These are phyloP conservation scores for Zymoseptoria ardabiliae DNA, from an alignment of 2,329 filamentous ascomycete genomes.

Conservation along the genomic window DNA sequence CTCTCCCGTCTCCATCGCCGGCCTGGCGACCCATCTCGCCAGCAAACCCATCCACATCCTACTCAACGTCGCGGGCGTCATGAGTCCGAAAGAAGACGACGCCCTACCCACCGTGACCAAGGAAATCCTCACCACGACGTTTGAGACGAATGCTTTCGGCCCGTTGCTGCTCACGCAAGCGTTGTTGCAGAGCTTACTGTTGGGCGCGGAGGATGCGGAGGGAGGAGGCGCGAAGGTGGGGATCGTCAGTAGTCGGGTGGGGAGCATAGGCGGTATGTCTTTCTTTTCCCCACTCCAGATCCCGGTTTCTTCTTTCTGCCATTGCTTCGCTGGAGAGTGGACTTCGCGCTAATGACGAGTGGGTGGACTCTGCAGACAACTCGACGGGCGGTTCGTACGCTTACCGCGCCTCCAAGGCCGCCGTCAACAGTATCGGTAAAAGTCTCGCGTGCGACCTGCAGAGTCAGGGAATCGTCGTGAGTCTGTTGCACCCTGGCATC, in stretches of 20 bases:
- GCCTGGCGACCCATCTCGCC: constrained; percentile 27
- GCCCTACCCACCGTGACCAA: constrained; percentile 27
- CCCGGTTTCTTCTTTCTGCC: too few species aligned
- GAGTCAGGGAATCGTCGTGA: constrained; percentile 34
- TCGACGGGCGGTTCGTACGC: constrained; percentile 36
- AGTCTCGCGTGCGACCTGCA: constrained; percentile 37
- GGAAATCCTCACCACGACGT: constrained; percentile 30
- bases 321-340: too few species aligned
- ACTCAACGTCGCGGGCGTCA: constrained; percentile 35
- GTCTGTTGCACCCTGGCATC: constrained; percentile 39
- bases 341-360: too few species aligned
- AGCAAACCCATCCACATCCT: constrained; percentile 32
- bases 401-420: constrained; percentile 40
- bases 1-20: constrained; percentile 29
- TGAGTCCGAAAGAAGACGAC: constrained; percentile 28
- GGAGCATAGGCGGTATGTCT: constrained; percentile 30
- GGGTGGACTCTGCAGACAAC: constrained; percentile 26
- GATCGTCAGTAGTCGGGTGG: constrained; percentile 39
- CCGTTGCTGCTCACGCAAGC: constrained; percentile 40
- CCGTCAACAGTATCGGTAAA: constrained; percentile 40
- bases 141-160: constrained; percentile 40
- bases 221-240: constrained; percentile 29
- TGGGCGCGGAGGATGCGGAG: constrained; percentile 7
- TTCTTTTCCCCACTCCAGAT: too few species aligned
- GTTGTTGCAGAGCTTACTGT: constrained; percentile 36